Evolutionary conservation across 768 basidiomycete genomes (phyloP).

Genomic region (Leccinum boreale): DNA sequence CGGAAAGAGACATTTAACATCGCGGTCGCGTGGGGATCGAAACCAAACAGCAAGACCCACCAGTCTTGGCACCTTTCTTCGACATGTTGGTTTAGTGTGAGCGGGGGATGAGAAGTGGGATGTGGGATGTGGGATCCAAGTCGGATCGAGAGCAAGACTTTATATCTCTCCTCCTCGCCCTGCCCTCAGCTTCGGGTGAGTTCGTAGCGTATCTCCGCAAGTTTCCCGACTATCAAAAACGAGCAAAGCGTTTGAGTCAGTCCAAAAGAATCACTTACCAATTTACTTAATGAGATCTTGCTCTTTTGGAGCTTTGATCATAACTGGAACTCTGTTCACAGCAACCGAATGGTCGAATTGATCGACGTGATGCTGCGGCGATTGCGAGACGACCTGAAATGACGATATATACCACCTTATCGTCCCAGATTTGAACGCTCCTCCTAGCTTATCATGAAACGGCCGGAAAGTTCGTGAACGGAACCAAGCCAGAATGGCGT

Average conservation of each 20-base stretch:
- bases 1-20: slow-evolving; percentile 15
- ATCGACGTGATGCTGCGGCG: slow-evolving; percentile 18
- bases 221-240: slow-evolving; percentile 7
- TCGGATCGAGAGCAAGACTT: slow-evolving; percentile 10
- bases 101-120: slow-evolving; percentile 1
- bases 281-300: not conserved
- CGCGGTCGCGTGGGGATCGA: not conserved
- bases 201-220: slow-evolving; percentile 12
- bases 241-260: not conserved
- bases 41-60: slow-evolving; percentile 21
- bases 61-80: slow-evolving; percentile 23
- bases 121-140: not conserved
- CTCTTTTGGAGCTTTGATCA: slow-evolving; percentile 6
- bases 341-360: not conserved
- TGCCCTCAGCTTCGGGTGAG: slow-evolving; percentile 30
- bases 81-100: slow-evolving; percentile 19
- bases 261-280: not conserved
- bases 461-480: not conserved
- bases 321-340: slow-evolving; percentile 1
- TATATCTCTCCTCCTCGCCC: slow-evolving; percentile 21
- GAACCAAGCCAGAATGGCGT: not conserved
- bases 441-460: slow-evolving; percentile 20
- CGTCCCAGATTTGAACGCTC: slow-evolving; percentile 14
- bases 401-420: slow-evolving; percentile 13
- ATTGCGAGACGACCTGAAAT: slow-evolving; percentile 1